Percentiles rank a stretch among this genome's conserved stretches.
These are phyloP conservation scores for Hysterangium stoloniferum DNA, from an alignment of 768 basidiomycete genomes.

Conservation along the genomic window DNA sequence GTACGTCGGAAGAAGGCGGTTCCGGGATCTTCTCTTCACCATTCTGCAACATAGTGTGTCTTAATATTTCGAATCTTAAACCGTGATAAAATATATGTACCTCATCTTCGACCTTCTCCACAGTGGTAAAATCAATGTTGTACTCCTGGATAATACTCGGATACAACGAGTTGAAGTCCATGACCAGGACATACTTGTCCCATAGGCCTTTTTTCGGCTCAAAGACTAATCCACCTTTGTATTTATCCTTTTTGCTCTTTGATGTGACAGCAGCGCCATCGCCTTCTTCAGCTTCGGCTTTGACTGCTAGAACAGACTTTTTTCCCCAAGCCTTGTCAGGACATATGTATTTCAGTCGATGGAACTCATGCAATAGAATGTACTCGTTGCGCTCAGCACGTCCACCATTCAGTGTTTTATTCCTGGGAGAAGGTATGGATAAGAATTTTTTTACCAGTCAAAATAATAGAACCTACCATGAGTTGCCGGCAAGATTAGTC, in stretches of 20 bases:
- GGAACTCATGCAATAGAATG: constrained; percentile 97
- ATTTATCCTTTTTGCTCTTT: constrained; percentile 84
- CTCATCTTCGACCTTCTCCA: constrained; percentile 60
- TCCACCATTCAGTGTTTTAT: constrained; percentile 93
- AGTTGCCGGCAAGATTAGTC: constrained; percentile 93
- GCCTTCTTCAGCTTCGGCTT: constrained; percentile 50
- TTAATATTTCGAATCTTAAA: constrained; percentile 14
- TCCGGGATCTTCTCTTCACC: constrained; percentile 87
- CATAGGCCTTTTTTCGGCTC: constrained; percentile 93
- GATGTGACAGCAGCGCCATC: constrained; percentile 37
- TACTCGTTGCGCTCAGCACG: constrained; percentile 99
- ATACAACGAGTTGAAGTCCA: constrained; percentile 99
- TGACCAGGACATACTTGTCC: constrained; percentile 96
- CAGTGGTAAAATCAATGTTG: constrained; percentile 98
- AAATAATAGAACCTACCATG: constrained; percentile 54
- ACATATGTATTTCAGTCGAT: constrained; percentile 89
- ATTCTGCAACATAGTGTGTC: constrained; percentile 28
- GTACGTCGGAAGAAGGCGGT: constrained; percentile 60
- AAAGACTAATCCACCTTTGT: constrained; percentile 97
- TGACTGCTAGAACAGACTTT: constrained; percentile 45
- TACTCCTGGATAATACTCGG: constrained; percentile 99
- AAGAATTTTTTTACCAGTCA: background rate
- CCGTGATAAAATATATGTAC: constrained; percentile 25
- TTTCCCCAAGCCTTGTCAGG: constrained; percentile 91
- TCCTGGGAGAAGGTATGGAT: constrained; percentile 46